Percentiles rank a stretch among this genome's conserved stretches.
Conservation (phyloP, 73 alveolate genomes). For the Paramecium sexaurelia region DNA sequence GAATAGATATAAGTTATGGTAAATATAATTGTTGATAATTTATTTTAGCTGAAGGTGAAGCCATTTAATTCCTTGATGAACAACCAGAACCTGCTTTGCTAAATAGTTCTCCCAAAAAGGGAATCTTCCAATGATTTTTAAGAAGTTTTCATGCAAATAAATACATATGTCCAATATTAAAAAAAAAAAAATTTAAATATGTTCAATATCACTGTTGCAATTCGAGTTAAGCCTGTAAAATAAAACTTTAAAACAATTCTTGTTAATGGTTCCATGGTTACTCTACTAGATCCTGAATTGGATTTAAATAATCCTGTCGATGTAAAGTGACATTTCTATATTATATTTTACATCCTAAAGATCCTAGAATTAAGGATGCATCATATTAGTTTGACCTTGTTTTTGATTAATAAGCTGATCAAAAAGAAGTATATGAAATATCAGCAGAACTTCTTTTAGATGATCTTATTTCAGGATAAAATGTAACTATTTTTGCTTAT, state of each 20-base stretch:
- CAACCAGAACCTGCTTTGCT: not conserved
- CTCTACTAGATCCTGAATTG: conserved; percentile 37
- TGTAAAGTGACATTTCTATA: not conserved
- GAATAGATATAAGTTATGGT: conserved; percentile 38
- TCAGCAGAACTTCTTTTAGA: conserved; percentile 81
- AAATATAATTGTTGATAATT: not conserved
- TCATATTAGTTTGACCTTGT: conserved; percentile 66
- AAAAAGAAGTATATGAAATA: conserved; percentile 68
- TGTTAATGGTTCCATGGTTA: not conserved
- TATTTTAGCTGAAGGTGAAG: conserved; percentile 46
- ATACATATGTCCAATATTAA: not conserved
- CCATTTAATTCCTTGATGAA: conserved; percentile 24
- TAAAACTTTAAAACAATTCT: conserved; percentile 21
- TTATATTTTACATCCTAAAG: not conserved
- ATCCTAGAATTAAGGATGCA: conserved; percentile 63
- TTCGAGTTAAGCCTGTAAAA: conserved; percentile 29
- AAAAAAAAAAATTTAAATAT: not conserved
- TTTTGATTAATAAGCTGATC: conserved; percentile 43
- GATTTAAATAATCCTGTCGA: conserved; percentile 18
- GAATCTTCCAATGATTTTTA: not conserved
- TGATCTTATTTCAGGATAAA: conserved; percentile 81
- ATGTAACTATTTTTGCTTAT: conserved; percentile 92
- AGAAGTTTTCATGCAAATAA: not conserved
- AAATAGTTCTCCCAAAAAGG: not conserved
- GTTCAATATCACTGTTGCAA: conserved; percentile 49